Conservation (phyloP, 139 green algal genomes). For the Helicosporidium sp. region DNA sequence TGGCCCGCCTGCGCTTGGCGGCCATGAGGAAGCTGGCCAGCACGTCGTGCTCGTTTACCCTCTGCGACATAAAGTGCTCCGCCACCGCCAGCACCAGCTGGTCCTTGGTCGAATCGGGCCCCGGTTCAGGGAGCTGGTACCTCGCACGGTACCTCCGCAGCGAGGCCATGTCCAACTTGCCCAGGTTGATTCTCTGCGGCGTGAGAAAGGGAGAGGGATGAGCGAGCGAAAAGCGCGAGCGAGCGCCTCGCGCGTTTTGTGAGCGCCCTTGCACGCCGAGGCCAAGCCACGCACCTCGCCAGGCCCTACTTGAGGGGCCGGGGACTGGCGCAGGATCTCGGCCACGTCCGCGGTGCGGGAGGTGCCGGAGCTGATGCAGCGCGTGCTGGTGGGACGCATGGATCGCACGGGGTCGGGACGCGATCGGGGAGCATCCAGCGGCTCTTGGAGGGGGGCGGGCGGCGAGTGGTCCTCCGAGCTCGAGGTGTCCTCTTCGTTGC, state of each 20-base stretch:
- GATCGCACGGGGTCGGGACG: too few relatives aligned
- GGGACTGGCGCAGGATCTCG: too few relatives aligned
- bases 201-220: too few relatives aligned
- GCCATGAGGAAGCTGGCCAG: slow-evolving; percentile 6
- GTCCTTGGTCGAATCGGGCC: slow-evolving; percentile 15
- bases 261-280: too few relatives aligned
- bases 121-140: slow-evolving; percentile 21
- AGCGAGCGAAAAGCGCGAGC: too few relatives aligned
- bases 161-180: slow-evolving; percentile 33
- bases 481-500: slow-evolving; percentile 18
- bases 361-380: too few relatives aligned
- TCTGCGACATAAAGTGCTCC: slow-evolving; percentile 25
- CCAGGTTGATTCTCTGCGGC: slow-evolving; percentile 41
- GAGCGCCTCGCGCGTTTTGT: too few relatives aligned
- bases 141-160: slow-evolving; percentile 29
- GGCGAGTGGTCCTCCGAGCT: neutral
- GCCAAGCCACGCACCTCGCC: too few relatives aligned
- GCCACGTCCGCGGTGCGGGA: too few relatives aligned
- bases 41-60: slow-evolving; percentile 9
- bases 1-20: slow-evolving; percentile 2
- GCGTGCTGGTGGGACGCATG: too few relatives aligned
- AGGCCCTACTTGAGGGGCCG: too few relatives aligned
- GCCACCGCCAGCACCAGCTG: slow-evolving; percentile 23
- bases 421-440: neutral
- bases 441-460: neutral